Evolutionary conservation across 768 basidiomycete genomes (phyloP).

Genomic region (Steccherinum ochraceum): DNA sequence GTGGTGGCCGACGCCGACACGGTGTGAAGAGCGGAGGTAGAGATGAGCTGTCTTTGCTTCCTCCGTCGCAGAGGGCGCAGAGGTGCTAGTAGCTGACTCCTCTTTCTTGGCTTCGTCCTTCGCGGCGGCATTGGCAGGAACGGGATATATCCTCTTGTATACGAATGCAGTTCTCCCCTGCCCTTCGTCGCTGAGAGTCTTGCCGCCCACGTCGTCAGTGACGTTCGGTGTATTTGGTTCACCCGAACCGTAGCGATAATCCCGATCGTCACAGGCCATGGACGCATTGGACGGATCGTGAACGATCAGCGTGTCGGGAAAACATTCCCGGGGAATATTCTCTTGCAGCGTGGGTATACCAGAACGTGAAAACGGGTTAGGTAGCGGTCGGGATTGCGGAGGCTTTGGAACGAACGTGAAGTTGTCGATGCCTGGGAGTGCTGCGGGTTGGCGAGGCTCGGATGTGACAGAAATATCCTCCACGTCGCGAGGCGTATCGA

Average conservation of each 20-base stretch:
- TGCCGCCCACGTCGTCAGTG: not conserved
- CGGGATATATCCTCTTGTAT: not conserved
- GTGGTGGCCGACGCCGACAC: conserved; percentile 42
- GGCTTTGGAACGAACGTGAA: not conserved
- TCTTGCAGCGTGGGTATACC: conserved; percentile 23
- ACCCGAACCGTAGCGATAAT: not conserved
- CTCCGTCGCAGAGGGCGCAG: not conserved
- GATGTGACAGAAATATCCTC: not conserved
- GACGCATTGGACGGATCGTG: conserved; percentile 12
- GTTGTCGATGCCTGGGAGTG: too few species aligned
- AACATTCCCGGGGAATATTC: conserved; percentile 16
- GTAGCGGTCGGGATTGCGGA: not conserved
- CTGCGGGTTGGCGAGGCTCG: not conserved
- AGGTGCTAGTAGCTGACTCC: too few species aligned
- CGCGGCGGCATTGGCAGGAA: not conserved
- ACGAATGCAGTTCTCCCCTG: not conserved
- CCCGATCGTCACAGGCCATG: not conserved
- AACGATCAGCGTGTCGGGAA: conserved; percentile 22
- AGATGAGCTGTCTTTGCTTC: conserved; percentile 32
- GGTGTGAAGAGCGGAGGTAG: conserved; percentile 33
- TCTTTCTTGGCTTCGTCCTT: not conserved
- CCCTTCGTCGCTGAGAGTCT: not conserved
- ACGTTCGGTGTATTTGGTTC: not conserved
- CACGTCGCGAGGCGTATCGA: not conserved
- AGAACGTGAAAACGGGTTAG: conserved; percentile 1